Evolutionary conservation across 192 early-diverging fungal species (phyloP), one percentile per base, ranked within the genome.

Genomic region (Diversispora epigaea): DNA sequence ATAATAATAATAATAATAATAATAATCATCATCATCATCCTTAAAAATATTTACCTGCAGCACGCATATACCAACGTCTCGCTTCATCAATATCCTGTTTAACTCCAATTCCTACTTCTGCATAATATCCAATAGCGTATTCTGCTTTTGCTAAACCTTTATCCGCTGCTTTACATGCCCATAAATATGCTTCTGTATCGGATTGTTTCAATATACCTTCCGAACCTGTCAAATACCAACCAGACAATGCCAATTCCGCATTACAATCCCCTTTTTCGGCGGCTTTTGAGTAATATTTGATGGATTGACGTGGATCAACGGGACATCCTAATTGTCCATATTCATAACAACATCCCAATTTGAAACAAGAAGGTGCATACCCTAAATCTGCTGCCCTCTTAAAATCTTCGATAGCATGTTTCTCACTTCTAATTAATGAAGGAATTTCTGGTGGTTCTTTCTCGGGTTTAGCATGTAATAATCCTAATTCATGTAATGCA

Each of bases 171-270:
- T 94, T 93, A 19, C 94, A 88, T 17, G 98, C 96, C 98, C 98
- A 99, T 74, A 95, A 82, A 77, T 96, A 99, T n/a, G 98, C 96
- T 80, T 98, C 93, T 22, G 86, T 88, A 80, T 98, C 97, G 72
- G 87, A 94, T 82, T 96, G 96, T 70, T 86, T 86, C 78, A 99
- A 79, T 10, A 95, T 88, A 12, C 90, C 91, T 70, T 99, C 95
- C 6, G 93, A 90, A 40, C 95, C 96, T 1, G 96, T 98, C 77
- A 99, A 84, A 77, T 98, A 99, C 98, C 98, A 99, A 4, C 96
- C 98, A 1, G 96, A 96, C 6, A 99, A 84, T 17, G 94, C 95
- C 44, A 99, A 83, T 77, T 96, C 96, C 4, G 94, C 92, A 39
- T 98, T 95, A 4, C 90, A 81, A 75, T 99, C 91, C 32, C 91